phyloP scores from a whole-genome alignment of 1,284 basidiomycete genomes.

The Marasmius tenuissimus region DNA sequence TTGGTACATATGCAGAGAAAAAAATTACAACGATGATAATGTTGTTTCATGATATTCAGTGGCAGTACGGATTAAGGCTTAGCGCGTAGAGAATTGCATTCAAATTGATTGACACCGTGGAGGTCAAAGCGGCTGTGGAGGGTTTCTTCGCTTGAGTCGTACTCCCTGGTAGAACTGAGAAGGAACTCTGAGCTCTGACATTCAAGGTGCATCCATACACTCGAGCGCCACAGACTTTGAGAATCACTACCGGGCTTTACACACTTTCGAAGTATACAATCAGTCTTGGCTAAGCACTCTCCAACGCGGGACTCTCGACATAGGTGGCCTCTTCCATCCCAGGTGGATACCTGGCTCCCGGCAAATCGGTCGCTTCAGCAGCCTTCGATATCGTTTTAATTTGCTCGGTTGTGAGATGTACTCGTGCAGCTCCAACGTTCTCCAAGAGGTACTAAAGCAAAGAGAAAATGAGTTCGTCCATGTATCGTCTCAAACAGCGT shows the following conservation, averaged over 20 bases:
- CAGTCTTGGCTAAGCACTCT: constrained; percentile 1
- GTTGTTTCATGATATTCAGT: neutral
- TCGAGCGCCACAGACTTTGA: too few species aligned
- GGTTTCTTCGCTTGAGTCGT: too few species aligned
- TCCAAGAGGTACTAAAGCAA: constrained; percentile 18
- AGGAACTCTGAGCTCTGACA: neutral
- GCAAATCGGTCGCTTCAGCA: constrained; percentile 14
- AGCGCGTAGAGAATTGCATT: neutral
- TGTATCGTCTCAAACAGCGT: neutral
- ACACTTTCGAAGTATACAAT: neutral
- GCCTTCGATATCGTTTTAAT: constrained; percentile 14
- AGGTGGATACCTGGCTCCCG: constrained; percentile 13
- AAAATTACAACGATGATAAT: too few species aligned
- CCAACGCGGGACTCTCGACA: neutral
- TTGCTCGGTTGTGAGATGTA: constrained; percentile 15
- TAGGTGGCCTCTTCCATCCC: neutral
- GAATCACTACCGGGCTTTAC: too few species aligned
- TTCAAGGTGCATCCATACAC: too few species aligned
- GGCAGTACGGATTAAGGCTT: neutral
- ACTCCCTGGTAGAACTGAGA: too few species aligned
- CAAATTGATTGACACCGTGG: neutral
- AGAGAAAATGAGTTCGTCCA: neutral
- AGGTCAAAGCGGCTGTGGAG: neutral
- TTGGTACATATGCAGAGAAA: too few species aligned
- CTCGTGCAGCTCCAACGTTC: constrained; percentile 14